A percentile compares a stretch with the other conserved stretches of the same genome.
phyloP scores from a whole-genome alignment of 768 basidiomycete species.

The Mrakia hoshinonis region DNA sequence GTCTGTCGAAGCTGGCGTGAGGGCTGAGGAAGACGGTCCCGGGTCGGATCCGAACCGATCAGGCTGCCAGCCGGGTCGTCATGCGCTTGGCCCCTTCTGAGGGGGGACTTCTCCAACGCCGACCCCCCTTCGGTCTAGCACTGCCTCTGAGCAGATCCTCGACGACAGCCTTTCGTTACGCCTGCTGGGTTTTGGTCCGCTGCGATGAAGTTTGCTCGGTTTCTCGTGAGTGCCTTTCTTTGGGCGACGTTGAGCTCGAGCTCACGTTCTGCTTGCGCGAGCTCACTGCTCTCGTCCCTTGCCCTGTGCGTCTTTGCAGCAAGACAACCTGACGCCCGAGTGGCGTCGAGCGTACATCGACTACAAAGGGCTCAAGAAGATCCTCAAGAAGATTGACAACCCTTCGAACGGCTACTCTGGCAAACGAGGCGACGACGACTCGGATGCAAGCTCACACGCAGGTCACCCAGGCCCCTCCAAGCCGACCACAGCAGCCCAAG shows the following conservation, averaged over 20 bases:
- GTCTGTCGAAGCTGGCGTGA: too few relatives aligned
- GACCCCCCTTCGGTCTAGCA: too few relatives aligned
- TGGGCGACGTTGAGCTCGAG: not conserved
- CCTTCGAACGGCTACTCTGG: slow-evolving; percentile 7
- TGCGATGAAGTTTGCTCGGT: slow-evolving; percentile 19
- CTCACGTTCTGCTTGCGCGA: not conserved
- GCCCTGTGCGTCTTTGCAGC: not conserved
- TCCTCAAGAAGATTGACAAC: slow-evolving; percentile 22
- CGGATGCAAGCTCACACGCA: slow-evolving; percentile 8
- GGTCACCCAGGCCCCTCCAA: not conserved
- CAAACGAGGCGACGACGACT: not conserved
- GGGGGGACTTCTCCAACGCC: too few relatives aligned
- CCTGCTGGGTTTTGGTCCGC: too few relatives aligned
- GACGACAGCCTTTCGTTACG: too few relatives aligned
- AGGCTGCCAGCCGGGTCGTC: too few relatives aligned
- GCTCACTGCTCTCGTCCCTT: not conserved
- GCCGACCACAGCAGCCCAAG: not conserved
- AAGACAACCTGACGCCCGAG: slow-evolving; percentile 15
- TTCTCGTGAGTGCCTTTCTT: not conserved
- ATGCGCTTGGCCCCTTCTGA: too few relatives aligned
- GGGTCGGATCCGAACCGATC: too few relatives aligned
- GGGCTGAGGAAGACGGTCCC: too few relatives aligned
- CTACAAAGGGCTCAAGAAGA: slow-evolving; percentile 28
- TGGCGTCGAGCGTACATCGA: slow-evolving; percentile 23
- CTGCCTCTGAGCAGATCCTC: too few relatives aligned